Conservation (phyloP, 164 flowering plant genomes). For the Berberis vulgaris region DNA sequence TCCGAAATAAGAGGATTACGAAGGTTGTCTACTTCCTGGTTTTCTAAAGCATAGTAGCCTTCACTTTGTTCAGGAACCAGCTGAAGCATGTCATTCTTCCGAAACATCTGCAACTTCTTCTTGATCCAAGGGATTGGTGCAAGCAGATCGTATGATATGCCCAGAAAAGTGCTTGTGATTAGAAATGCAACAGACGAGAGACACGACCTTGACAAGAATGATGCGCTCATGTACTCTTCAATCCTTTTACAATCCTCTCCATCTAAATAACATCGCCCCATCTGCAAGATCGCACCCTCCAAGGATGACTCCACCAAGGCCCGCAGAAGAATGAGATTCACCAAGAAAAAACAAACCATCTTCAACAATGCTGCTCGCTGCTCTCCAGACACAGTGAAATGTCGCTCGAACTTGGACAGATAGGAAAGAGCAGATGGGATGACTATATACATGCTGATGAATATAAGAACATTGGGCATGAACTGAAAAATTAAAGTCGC, state of each 20-base stretch:
- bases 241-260: slow-evolving; percentile 97
- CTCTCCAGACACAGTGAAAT: slow-evolving; percentile 91
- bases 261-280: slow-evolving; percentile 98
- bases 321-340: slow-evolving; percentile 80
- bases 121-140: slow-evolving; percentile 99
- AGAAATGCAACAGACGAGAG: slow-evolving; percentile 93
- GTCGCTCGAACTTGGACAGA: slow-evolving; percentile 84
- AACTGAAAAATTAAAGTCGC: slow-evolving; percentile 81
- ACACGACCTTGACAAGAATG: slow-evolving; percentile 88
- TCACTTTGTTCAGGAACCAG: slow-evolving; percentile 93
- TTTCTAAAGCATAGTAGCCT: slow-evolving; percentile 51
- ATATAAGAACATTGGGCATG: slow-evolving; percentile 88
- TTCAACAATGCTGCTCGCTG: slow-evolving; percentile 92
- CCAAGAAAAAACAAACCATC: slow-evolving; percentile 97
- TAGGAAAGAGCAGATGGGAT: slow-evolving; percentile 87
- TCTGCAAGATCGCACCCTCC: slow-evolving; percentile 60
- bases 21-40: slow-evolving; percentile 40
- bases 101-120: slow-evolving; percentile 66
- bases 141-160: slow-evolving; percentile 85
- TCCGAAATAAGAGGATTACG: slow-evolving; percentile 63
- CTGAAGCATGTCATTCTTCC: slow-evolving; percentile 96
- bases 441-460: slow-evolving; percentile 92
- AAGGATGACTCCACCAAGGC: slow-evolving; percentile 90
- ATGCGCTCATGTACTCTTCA: slow-evolving; percentile 91
- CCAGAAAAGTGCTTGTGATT: slow-evolving; percentile 88